Conservation (phyloP, 2,329 filamentous ascomycete species). For the Ceratocystis colombiana region DNA sequence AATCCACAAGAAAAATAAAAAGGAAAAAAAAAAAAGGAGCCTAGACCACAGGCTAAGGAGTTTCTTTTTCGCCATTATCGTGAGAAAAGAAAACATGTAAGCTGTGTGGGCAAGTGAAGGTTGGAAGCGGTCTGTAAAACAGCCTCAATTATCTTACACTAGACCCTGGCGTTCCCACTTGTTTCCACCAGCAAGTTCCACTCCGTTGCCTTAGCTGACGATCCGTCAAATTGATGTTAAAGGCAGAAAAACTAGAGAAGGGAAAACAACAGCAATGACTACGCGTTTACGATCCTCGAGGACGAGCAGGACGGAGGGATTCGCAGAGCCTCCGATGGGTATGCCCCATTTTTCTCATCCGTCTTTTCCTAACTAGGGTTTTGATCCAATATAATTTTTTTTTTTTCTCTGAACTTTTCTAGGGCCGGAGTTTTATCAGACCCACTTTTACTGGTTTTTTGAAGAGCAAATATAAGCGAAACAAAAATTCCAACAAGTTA, state of each 20-base stretch:
- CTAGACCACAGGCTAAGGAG: not conserved
- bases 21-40: not conserved
- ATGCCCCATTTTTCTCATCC: not conserved
- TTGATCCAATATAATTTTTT: too few relatives aligned
- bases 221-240: slow-evolving; percentile 2
- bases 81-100: too few relatives aligned
- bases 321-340: not conserved
- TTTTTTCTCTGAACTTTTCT: too few relatives aligned
- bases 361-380: not conserved
- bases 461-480: too few relatives aligned
- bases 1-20: not conserved
- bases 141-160: slow-evolving; percentile 10
- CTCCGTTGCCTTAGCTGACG: slow-evolving; percentile 10
- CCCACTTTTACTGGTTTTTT: too few relatives aligned
- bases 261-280: not conserved
- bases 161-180: not conserved
- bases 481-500: too few relatives aligned
- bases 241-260: not conserved
- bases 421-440: too few relatives aligned
- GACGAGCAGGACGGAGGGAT: not conserved
- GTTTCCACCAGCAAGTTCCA: slow-evolving; percentile 14
- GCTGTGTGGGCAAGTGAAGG: not conserved
- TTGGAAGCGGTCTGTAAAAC: slow-evolving; percentile 10
- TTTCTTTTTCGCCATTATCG: too few relatives aligned
- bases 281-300: too few relatives aligned